Conservation (phyloP, 2,329 filamentous ascomycete genomes). For the Epichloe uncinata region DNA sequence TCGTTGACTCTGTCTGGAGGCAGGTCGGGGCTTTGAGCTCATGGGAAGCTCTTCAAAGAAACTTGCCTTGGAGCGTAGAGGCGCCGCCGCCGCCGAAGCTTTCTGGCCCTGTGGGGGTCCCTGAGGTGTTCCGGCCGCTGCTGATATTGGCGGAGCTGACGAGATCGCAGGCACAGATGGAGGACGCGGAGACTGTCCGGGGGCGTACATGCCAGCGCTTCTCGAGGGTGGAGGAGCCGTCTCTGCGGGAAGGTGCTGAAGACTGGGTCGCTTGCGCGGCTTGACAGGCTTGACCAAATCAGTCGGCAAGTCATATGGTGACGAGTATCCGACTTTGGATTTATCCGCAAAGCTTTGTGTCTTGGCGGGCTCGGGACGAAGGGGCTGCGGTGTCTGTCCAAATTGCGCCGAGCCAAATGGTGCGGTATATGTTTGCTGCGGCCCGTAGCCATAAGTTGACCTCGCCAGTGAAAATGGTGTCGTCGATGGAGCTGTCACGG, state of each 20-base stretch:
- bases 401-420: conserved; percentile 20
- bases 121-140: conserved; percentile 15
- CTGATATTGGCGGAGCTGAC: not conserved
- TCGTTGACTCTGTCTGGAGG: conserved; percentile 37
- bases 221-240: conserved; percentile 40
- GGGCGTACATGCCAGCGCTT: conserved; percentile 44
- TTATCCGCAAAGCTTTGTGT: conserved; percentile 82
- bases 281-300: conserved; percentile 53
- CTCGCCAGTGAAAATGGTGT: conserved; percentile 12
- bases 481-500: conserved; percentile 8
- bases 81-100: conserved; percentile 19
- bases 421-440: conserved; percentile 11
- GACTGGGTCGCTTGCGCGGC: conserved; percentile 50
- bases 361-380: conserved; percentile 36
- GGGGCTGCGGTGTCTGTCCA: conserved; percentile 20
- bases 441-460: conserved; percentile 9
- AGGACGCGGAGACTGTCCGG: conserved; percentile 12
- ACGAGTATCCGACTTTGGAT: conserved; percentile 81
- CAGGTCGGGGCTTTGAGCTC: conserved; percentile 45
- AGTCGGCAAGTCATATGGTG: conserved; percentile 89
- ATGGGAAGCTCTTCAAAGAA: conserved; percentile 73
- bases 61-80: conserved; percentile 32
- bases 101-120: conserved; percentile 19
- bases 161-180: conserved; percentile 11
- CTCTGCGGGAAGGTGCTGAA: conserved; percentile 37